Conservation (phyloP, 805 yeast genomes). For the Kodamaea fukazawae region DNA sequence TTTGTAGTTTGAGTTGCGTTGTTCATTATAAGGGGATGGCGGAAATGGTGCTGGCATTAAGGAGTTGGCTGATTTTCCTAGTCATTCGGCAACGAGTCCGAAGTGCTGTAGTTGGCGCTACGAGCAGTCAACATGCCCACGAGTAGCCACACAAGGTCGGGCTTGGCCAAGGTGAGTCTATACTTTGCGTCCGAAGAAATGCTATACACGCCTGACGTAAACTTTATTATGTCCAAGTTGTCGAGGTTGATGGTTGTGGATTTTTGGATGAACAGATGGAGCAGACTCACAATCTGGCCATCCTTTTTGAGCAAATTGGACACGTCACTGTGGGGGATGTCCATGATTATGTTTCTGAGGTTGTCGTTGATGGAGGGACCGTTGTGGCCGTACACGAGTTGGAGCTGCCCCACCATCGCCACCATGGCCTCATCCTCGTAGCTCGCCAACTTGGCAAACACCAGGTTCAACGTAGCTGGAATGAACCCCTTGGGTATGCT, state of each 20-base stretch:
- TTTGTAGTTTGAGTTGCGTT: too few relatives aligned
- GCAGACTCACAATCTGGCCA: slow-evolving; percentile 8
- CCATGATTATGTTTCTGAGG: slow-evolving; percentile 21
- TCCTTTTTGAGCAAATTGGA: slow-evolving; percentile 6
- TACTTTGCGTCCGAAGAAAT: slow-evolving; percentile 24
- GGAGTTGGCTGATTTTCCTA: too few relatives aligned
- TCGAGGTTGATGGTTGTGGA: slow-evolving; percentile 21
- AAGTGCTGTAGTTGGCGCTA: too few relatives aligned
- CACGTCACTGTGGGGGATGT: slow-evolving; percentile 21
- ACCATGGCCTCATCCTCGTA: slow-evolving; percentile 2
- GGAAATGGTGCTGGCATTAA: too few relatives aligned
- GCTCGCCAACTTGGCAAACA: slow-evolving; percentile 5
- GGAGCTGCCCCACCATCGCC: slow-evolving; percentile 10
- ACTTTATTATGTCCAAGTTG: slow-evolving; percentile 19
- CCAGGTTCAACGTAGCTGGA: slow-evolving; percentile 6
- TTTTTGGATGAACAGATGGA: slow-evolving; percentile 19
- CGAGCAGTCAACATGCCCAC: slow-evolving; percentile 8
- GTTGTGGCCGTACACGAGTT: slow-evolving; percentile 11
- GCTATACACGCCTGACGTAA: slow-evolving; percentile 18
- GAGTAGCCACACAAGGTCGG: slow-evolving; percentile 16
- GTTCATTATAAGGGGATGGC: too few relatives aligned
- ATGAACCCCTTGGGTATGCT: slow-evolving; percentile 8
- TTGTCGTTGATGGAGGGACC: slow-evolving; percentile 13
- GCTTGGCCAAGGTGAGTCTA: slow-evolving; percentile 13
- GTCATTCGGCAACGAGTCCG: too few relatives aligned